Percentiles rank a stretch among this genome's conserved stretches.
Evolutionary conservation across 768 basidiomycete genomes (phyloP).

Genomic region (Baorangia bicolor): DNA sequence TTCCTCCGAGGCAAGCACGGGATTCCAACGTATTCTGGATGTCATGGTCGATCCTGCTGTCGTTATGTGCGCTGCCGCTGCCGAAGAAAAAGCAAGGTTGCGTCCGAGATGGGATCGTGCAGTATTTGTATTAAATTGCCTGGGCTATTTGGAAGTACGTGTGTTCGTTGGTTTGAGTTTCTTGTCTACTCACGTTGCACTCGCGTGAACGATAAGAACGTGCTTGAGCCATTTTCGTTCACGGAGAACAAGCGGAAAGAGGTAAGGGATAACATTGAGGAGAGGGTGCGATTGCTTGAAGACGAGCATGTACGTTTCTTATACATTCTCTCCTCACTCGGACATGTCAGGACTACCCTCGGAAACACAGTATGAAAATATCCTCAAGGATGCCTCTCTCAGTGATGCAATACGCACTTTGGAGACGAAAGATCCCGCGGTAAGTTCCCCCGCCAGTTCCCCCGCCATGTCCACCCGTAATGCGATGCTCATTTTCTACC

Average conservation of each 20-base stretch:
- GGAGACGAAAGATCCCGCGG: conserved; percentile 24
- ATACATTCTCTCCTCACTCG: background rate
- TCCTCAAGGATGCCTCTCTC: conserved; percentile 32
- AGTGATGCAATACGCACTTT: conserved; percentile 22
- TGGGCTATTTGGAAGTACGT: conserved; percentile 77
- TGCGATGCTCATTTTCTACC: background rate
- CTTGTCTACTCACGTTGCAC: background rate
- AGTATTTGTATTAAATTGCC: conserved; percentile 84
- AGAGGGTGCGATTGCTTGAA: conserved; percentile 60
- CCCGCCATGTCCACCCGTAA: background rate
- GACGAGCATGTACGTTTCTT: conserved; percentile 76
- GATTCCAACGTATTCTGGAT: conserved; percentile 57
- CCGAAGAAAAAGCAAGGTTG: conserved; percentile 59
- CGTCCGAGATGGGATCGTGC: conserved; percentile 74
- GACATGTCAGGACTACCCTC: too few relatives aligned
- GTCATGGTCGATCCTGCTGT: conserved; percentile 84
- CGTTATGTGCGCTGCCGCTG: conserved; percentile 66
- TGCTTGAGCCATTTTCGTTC: conserved; percentile 68
- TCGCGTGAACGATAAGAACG: conserved; percentile 40
- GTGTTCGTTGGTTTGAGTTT: background rate
- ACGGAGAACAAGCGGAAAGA: conserved; percentile 56
- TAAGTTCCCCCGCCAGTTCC: too few relatives aligned
- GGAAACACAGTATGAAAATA: conserved; percentile 14
- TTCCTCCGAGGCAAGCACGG: conserved; percentile 10
- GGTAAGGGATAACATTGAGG: conserved; percentile 61